These are phyloP conservation scores for Eimeria necatrix DNA, from an alignment of 169 alveolate species.

Conservation along the genomic window DNA sequence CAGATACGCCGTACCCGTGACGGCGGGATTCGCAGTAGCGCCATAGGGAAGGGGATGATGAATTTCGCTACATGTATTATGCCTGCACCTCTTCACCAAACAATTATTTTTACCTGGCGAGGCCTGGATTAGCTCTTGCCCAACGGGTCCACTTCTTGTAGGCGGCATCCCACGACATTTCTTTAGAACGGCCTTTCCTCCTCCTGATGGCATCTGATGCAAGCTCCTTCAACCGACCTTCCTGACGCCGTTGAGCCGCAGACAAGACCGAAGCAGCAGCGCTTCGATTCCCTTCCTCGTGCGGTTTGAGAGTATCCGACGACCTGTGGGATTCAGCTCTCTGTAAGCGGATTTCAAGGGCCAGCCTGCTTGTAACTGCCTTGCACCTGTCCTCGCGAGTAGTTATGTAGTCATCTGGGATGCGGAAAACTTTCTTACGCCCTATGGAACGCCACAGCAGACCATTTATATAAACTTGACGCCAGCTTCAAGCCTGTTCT, in stretches of 20 bases:
- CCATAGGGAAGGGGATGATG: not conserved
- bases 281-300: conserved; percentile 25
- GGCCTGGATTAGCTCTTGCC: conserved; percentile 59
- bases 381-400: conserved; percentile 26
- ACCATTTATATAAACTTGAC: too few relatives aligned
- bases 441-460: conserved; percentile 1
- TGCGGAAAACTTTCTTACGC: not conserved
- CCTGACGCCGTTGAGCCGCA: conserved; percentile 68
- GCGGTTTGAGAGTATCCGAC: not conserved
- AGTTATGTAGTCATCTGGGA: conserved; percentile 41
- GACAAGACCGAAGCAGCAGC: conserved; percentile 42
- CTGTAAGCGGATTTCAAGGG: conserved; percentile 52
- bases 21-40: not conserved
- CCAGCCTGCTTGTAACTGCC: conserved; percentile 18
- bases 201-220: not conserved
- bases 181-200: conserved; percentile 47
- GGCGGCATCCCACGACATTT: conserved; percentile 68
- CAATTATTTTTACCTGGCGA: conserved; percentile 43
- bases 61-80: not conserved
- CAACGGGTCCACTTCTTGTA: conserved; percentile 62
- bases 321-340: conserved; percentile 34
- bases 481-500: too few relatives aligned
- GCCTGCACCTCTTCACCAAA: not conserved
- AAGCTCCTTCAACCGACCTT: conserved; percentile 47
- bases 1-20: not conserved